These are phyloP conservation scores for Saccharomycopsis vini DNA, from an alignment of 805 yeast species.

Conservation along the genomic window DNA sequence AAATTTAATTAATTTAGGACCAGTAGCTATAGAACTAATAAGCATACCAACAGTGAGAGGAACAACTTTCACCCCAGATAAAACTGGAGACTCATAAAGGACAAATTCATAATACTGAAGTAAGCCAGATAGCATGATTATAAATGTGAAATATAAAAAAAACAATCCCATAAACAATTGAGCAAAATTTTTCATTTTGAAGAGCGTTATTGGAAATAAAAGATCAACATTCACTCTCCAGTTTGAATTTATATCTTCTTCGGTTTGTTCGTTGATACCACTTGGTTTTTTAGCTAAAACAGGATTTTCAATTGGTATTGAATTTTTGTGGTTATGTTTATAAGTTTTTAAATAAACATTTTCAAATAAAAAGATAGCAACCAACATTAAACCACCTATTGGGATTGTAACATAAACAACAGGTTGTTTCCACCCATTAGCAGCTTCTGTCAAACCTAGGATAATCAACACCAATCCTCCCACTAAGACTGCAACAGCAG, in stretches of 20 bases:
- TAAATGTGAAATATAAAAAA: conserved; percentile 21
- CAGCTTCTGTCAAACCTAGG: conserved; percentile 38
- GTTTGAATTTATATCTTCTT: background rate
- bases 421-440: conserved; percentile 34
- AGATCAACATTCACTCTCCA: conserved; percentile 21
- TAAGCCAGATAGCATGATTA: conserved; percentile 21
- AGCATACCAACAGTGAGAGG: conserved; percentile 28
- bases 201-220: conserved; percentile 25
- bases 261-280: background rate
- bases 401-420: conserved; percentile 33
- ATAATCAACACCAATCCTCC: conserved; percentile 27
- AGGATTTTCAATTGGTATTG: background rate
- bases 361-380: conserved; percentile 27
- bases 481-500: conserved; percentile 30
- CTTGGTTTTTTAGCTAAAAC: background rate
- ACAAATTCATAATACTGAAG: conserved; percentile 25
- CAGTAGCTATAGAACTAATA: conserved; percentile 24
- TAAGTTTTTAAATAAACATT: conserved; percentile 19
- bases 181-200: conserved; percentile 24
- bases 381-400: conserved; percentile 29
- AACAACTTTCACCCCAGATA: conserved; percentile 30
- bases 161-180: conserved; percentile 22
- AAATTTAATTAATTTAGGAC: conserved; percentile 12
- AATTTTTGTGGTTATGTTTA: conserved; percentile 9
- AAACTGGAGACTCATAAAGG: conserved; percentile 26